Evolutionary conservation across 768 basidiomycete genomes (phyloP).

Genomic region (Rhodosporidiobolus sp.): DNA sequence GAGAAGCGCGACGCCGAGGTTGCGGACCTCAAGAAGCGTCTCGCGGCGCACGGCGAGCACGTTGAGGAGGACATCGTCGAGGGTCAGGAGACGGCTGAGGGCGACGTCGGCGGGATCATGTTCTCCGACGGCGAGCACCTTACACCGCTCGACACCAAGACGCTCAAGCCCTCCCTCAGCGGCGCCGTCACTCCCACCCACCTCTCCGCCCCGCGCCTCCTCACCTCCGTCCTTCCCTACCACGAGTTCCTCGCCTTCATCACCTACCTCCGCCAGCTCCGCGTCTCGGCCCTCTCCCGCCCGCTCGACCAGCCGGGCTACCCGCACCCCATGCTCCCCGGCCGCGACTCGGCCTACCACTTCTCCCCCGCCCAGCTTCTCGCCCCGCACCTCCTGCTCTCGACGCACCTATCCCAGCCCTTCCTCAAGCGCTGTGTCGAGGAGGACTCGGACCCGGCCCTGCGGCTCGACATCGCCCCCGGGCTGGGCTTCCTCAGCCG

Average conservation of each 20-base stretch:
- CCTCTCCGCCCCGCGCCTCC: constrained; percentile 38
- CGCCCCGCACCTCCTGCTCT: constrained; percentile 40
- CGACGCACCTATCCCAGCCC: constrained; percentile 41
- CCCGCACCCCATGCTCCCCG: constrained; percentile 7
- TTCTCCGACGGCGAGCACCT: constrained; percentile 38
- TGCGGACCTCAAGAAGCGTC: constrained; percentile 13
- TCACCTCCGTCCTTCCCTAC: constrained; percentile 43
- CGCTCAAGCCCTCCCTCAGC: background rate
- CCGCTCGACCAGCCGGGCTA: constrained; percentile 18
- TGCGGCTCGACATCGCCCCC: constrained; percentile 88
- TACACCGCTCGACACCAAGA: constrained; percentile 8
- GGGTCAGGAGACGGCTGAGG: background rate
- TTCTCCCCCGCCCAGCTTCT: constrained; percentile 36
- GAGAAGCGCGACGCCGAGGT: constrained; percentile 35
- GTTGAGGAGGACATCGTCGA: constrained; percentile 24
- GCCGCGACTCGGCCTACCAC: constrained; percentile 5
- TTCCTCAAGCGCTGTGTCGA: constrained; percentile 46
- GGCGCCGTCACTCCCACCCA: constrained; percentile 1
- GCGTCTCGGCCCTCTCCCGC: constrained; percentile 29
- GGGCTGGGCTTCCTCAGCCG: constrained; percentile 91
- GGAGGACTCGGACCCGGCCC: constrained; percentile 72
- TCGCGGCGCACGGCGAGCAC: constrained; percentile 17
- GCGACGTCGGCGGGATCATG: constrained; percentile 19
- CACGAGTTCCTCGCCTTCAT: constrained; percentile 45
- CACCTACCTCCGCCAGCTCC: constrained; percentile 38